Conservation (phyloP, 352 stramenopile genomes). For the Phytophthora parvispora region DNA sequence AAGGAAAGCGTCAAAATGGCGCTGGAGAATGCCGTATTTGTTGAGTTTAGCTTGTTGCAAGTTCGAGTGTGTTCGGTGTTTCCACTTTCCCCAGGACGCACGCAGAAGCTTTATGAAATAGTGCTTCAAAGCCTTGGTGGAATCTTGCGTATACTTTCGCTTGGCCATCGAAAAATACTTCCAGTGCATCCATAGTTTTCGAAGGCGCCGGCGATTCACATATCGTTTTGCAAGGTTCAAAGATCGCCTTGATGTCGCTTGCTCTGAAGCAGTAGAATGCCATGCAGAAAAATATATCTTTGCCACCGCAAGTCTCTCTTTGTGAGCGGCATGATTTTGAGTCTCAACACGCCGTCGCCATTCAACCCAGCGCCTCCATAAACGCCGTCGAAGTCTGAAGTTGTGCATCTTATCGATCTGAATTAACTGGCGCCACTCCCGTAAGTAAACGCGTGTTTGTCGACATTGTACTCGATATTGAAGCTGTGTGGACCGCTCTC, state of each 20-base stretch:
- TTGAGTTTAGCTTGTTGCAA: slow-evolving; percentile 49
- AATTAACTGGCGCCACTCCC: slow-evolving; percentile 42
- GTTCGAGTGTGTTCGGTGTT: slow-evolving; percentile 44
- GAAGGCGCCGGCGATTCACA: slow-evolving; percentile 64
- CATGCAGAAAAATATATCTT: slow-evolving; percentile 56
- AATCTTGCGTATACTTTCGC: slow-evolving; percentile 75
- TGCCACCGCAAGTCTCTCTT: slow-evolving; percentile 24
- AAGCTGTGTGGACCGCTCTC: slow-evolving; percentile 23
- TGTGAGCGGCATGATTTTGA: slow-evolving; percentile 26
- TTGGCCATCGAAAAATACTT: slow-evolving; percentile 79
- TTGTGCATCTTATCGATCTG: slow-evolving; percentile 29
- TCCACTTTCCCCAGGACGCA: slow-evolving; percentile 64
- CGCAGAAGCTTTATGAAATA: slow-evolving; percentile 80
- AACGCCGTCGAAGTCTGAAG: slow-evolving; percentile 24
- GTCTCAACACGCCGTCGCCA: slow-evolving; percentile 26
- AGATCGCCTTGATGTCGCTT: slow-evolving; percentile 46
- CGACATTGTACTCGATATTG: neutral
- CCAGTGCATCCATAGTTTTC: slow-evolving; percentile 85
- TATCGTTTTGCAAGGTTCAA: slow-evolving; percentile 68
- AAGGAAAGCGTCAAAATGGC: slow-evolving; percentile 65
- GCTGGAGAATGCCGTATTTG: slow-evolving; percentile 56
- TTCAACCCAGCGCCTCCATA: slow-evolving; percentile 51
- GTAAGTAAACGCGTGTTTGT: slow-evolving; percentile 15
- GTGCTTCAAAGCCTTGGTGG: slow-evolving; percentile 81
- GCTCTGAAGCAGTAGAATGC: slow-evolving; percentile 45